Evolutionary conservation across 257 asterid genomes (phyloP), one percentile per base, ranked within the genome.

Genomic region (Solanum peruvianum): DNA sequence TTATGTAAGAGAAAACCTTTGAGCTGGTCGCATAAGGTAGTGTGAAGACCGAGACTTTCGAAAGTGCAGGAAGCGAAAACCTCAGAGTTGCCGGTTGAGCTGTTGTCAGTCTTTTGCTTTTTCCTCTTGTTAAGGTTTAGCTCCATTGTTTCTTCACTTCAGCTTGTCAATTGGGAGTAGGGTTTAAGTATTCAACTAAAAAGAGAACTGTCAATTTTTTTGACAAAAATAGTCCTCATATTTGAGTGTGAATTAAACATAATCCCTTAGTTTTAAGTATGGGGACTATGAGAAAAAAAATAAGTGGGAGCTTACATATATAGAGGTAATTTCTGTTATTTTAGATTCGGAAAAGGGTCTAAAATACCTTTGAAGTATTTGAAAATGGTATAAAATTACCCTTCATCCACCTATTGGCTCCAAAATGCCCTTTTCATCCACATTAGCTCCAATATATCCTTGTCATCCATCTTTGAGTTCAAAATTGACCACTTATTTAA

Each of bases 41-140:
- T 91, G 71, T 95, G 96, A 87, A 97, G 97, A 76, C 98, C 98
- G 44, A 95, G 98, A 88, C 98, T 94, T 72, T 96, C 86, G 88
- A 95, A 97, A 37, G 98, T 90, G 87, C 98, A 94, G 14, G 98
- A 94, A 83, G 99, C 96, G 87, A 95, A 95, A 84, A 97, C 92
- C 85, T 94, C 96, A 15, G 94, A 87, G 49, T 89, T 31, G 25
- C 87, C 21, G 15, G 67, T 58, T 21, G 67, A 58, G 27, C 20
- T 87, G 31, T 71, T 56, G 9, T 33, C 86, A 25, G 6, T 42
- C 39, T 33, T 83, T 85, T 78, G 60, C 75, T 58, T 78, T 72
- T 83, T 84, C 45, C 44, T 86, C 44, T 42, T 47, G 73, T 56
- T 56, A 31, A 31, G 29, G 35, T 29, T 88, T 56, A 25, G 87